Conservation (phyloP, 2,329 filamentous ascomycete genomes). For the Fusarium siculi region DNA sequence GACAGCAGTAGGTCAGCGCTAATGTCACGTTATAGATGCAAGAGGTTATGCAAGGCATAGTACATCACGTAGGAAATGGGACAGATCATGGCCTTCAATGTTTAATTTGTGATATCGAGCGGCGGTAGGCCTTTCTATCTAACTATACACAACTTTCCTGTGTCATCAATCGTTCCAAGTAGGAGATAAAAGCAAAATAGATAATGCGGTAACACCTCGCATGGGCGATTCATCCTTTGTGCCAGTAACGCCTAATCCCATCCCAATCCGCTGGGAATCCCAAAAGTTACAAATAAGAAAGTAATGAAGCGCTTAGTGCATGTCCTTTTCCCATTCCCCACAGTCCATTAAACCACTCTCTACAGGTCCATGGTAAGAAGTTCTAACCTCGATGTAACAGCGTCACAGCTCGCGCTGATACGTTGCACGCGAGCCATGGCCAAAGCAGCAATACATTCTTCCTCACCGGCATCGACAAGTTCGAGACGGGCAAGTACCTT, state of each 20-base stretch:
- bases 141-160: conserved; percentile 44
- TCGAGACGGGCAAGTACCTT: conserved; percentile 73
- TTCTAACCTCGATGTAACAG: conserved; percentile 52
- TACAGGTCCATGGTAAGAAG: conserved; percentile 51
- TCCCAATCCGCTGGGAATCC: conserved; percentile 37
- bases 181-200: conserved; percentile 23
- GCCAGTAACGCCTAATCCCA: conserved; percentile 38
- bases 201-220: conserved; percentile 39
- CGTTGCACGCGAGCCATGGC: conserved; percentile 63
- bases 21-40: background rate
- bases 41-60: background rate
- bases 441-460: conserved; percentile 56
- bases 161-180: conserved; percentile 43
- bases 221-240: conserved; percentile 33
- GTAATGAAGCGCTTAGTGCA: conserved; percentile 38
- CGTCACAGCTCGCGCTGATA: conserved; percentile 54
- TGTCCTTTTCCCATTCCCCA: conserved; percentile 22
- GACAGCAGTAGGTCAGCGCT: conserved; percentile 2
- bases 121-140: conserved; percentile 45
- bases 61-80: background rate
- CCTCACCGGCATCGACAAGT: conserved; percentile 68
- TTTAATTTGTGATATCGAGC: conserved; percentile 40
- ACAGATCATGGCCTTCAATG: conserved; percentile 12
- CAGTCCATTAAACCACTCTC: background rate
- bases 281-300: conserved; percentile 36